Evolutionary conservation across 2,329 filamentous ascomycete species (phyloP).

Genomic region (Teratosphaeria pseudoeucalypti): DNA sequence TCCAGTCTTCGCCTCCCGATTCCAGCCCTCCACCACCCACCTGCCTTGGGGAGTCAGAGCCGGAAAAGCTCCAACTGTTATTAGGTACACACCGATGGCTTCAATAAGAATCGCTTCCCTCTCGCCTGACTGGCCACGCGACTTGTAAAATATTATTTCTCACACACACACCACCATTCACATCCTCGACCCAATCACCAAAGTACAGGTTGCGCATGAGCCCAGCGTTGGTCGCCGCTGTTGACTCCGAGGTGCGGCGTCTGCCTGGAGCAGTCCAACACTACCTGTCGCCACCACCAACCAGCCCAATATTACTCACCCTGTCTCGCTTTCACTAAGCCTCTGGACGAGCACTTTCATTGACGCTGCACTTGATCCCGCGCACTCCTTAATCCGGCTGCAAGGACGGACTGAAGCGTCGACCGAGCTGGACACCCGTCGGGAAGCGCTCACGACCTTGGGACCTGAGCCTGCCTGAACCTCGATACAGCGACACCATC

Average conservation of each 20-base stretch:
- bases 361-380: neutral
- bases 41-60: neutral
- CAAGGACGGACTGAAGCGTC: conserved; percentile 8
- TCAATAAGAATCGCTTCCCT: neutral
- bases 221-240: neutral
- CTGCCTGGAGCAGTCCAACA: neutral
- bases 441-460: neutral
- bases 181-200: neutral
- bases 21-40: neutral
- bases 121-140: neutral
- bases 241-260: neutral
- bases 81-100: neutral
- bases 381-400: conserved; percentile 5
- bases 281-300: neutral
- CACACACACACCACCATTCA: neutral
- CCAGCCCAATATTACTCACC: neutral
- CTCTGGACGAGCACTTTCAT: neutral
- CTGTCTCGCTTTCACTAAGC: neutral
- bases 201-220: neutral
- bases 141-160: neutral
- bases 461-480: neutral
- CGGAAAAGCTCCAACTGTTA: neutral
- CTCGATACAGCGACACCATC: neutral
- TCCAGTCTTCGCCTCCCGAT: neutral
- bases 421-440: neutral